Conservation (phyloP, 352 stramenopile genomes). For the Peronospora belbahrii region DNA sequence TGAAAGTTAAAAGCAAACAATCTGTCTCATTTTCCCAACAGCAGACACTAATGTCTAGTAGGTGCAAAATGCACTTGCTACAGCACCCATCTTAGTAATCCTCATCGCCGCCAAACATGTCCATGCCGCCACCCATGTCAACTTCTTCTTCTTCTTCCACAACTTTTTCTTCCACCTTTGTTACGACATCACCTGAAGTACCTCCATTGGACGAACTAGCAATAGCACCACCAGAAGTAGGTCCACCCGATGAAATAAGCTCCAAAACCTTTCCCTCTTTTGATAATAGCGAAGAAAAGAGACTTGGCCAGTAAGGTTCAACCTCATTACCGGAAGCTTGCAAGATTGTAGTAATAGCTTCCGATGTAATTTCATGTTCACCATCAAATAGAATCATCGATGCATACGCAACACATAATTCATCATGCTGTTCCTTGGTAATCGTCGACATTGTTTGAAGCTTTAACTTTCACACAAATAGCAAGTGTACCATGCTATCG, state of each 20-base stretch:
- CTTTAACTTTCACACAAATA: slow-evolving; percentile 45
- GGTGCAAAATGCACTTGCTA: no score
- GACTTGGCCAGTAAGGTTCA: slow-evolving; percentile 75
- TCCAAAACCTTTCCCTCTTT: slow-evolving; percentile 78
- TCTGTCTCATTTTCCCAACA: no score
- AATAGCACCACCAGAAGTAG: slow-evolving; percentile 30
- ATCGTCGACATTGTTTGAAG: slow-evolving; percentile 61
- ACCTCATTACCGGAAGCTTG: slow-evolving; percentile 77
- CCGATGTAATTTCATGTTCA: slow-evolving; percentile 74
- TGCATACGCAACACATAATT: slow-evolving; percentile 78
- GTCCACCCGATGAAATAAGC: slow-evolving; percentile 67
- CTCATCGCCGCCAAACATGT: no score
- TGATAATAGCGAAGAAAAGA: slow-evolving; percentile 63
- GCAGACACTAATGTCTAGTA: no score
- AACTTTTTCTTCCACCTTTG: slow-evolving; percentile 47
- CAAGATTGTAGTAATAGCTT: slow-evolving; percentile 57
- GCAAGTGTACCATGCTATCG: slow-evolving; percentile 3
- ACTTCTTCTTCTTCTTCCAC: no score
- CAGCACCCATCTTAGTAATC: no score
- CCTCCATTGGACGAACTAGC: slow-evolving; percentile 32
- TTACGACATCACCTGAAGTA: slow-evolving; percentile 32
- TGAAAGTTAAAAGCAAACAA: no score
- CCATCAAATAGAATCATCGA: slow-evolving; percentile 82
- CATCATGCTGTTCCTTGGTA: slow-evolving; percentile 82
- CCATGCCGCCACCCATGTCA: no score